A percentile compares a stretch with the other conserved stretches of the same genome.
Evolutionary conservation across 75 land plant species (phyloP).

Genomic region (Gnetum montanum): DNA sequence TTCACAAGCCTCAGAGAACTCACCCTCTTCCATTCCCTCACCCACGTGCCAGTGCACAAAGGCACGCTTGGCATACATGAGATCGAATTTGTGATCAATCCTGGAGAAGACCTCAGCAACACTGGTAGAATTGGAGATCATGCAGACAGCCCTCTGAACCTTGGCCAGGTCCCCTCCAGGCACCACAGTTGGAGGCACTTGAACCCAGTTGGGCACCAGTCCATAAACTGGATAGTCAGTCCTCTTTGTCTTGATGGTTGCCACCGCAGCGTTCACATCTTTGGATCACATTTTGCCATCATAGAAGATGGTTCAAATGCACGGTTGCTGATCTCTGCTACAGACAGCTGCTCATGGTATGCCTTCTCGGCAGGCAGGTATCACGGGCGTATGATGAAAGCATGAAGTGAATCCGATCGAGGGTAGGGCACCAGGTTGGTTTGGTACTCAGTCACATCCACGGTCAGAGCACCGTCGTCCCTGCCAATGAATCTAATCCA

Average conservation of each 20-base stretch:
- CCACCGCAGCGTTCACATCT: conserved; percentile 56
- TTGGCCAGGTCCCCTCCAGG: conserved; percentile 56
- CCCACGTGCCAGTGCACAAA: conserved; percentile 70
- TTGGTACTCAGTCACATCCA: conserved; percentile 53
- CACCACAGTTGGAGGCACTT: conserved; percentile 51
- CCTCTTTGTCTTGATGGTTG: conserved; percentile 49
- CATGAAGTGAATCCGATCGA: conserved; percentile 53
- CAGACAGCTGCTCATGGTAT: conserved; percentile 49
- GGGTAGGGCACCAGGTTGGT: conserved; percentile 54
- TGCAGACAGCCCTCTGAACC: conserved; percentile 46
- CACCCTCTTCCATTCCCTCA: conserved; percentile 61
- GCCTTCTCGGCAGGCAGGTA: conserved; percentile 30
- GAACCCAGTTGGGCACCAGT: conserved; percentile 37
- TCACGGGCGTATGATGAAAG: conserved; percentile 45
- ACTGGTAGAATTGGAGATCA: conserved; percentile 42
- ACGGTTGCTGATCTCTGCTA: conserved; percentile 50
- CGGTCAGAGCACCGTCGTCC: conserved; percentile 53
- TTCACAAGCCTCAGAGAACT: conserved; percentile 42
- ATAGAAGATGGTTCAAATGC: conserved; percentile 48
- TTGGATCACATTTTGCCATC: conserved; percentile 64
- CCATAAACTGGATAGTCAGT: conserved; percentile 46
- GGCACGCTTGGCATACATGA: conserved; percentile 38
- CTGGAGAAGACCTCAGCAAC: conserved; percentile 38
- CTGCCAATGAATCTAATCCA: too few species aligned
- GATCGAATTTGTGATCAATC: conserved; percentile 45